Conservation (phyloP, 345 rosid genomes). For the Sonneratia caseolaris region DNA sequence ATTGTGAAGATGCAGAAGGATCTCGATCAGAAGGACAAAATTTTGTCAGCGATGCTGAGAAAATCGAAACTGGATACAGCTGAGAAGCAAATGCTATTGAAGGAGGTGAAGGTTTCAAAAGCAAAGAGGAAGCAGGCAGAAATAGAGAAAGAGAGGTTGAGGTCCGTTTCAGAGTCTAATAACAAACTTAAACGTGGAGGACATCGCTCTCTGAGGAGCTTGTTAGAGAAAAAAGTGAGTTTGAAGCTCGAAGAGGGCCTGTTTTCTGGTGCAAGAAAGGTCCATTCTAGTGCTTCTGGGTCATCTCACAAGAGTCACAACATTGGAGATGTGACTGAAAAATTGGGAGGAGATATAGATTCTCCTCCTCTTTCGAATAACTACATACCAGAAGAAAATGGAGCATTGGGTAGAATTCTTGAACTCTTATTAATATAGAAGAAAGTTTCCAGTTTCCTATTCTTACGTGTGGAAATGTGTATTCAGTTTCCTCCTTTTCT, state of each 20-base stretch:
- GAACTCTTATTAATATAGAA: neutral
- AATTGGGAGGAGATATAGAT: conserved; percentile 7
- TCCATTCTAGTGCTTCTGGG: conserved; percentile 3
- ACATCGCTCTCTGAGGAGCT: conserved; percentile 52
- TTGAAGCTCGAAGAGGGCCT: conserved; percentile 21
- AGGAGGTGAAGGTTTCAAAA: conserved; percentile 52
- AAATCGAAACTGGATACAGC: conserved; percentile 57
- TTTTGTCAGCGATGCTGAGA: conserved; percentile 68
- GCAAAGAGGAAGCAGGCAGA: conserved; percentile 65
- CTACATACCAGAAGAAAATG: conserved; percentile 30
- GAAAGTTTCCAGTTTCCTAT: too few species aligned
- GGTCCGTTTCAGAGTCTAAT: conserved; percentile 33
- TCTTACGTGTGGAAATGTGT: neutral
- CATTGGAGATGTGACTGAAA: conserved; percentile 21
- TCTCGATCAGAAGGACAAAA: conserved; percentile 72
- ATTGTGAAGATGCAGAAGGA: conserved; percentile 50
- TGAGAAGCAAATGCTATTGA: conserved; percentile 63
- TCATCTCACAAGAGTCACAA: conserved; percentile 33
- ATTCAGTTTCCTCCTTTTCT: neutral
- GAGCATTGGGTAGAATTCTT: conserved; percentile 22
- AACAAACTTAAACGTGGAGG: conserved; percentile 33
- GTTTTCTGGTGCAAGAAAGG: conserved; percentile 22
- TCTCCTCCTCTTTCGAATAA: conserved; percentile 28
- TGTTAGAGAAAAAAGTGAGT: conserved; percentile 48
- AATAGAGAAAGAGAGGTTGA: conserved; percentile 54